Conservation (phyloP, 345 rosid species). For the Sisymbrium altissimum region DNA sequence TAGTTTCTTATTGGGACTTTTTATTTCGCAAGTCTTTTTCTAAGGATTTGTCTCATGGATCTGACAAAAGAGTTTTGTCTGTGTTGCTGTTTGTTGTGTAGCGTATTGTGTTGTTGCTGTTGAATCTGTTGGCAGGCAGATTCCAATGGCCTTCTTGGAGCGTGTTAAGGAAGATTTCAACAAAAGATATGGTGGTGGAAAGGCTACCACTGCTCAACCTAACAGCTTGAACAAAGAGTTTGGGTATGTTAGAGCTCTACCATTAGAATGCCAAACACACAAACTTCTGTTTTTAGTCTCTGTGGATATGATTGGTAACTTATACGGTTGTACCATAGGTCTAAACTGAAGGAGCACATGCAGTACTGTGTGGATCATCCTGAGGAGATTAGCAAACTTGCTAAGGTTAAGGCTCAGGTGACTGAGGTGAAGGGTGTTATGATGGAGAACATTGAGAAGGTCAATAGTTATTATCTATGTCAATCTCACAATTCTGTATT, state of each 20-base stretch:
- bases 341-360: constrained; percentile 89
- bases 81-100: constrained; percentile 28
- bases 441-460: constrained; percentile 97
- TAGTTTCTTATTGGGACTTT: background rate
- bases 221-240: constrained; percentile 76
- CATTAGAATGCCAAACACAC: background rate
- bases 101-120: constrained; percentile 91
- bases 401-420: constrained; percentile 88
- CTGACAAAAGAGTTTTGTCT: background rate
- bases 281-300: background rate
- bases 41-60: background rate
- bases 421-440: constrained; percentile 88
- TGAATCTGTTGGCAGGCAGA: constrained; percentile 83
- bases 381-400: constrained; percentile 73
- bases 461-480: background rate
- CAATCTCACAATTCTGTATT: background rate
- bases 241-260: constrained; percentile 36
- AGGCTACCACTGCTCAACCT: constrained; percentile 73
- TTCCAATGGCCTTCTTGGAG: constrained; percentile 88
- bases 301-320: background rate
- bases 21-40: background rate
- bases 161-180: constrained; percentile 76
- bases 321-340: constrained; percentile 33
- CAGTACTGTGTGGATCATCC: constrained; percentile 86
- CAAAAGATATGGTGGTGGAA: constrained; percentile 87